phyloP scores from a whole-genome alignment of 257 asterid genomes.

The Agastache rugosa region DNA sequence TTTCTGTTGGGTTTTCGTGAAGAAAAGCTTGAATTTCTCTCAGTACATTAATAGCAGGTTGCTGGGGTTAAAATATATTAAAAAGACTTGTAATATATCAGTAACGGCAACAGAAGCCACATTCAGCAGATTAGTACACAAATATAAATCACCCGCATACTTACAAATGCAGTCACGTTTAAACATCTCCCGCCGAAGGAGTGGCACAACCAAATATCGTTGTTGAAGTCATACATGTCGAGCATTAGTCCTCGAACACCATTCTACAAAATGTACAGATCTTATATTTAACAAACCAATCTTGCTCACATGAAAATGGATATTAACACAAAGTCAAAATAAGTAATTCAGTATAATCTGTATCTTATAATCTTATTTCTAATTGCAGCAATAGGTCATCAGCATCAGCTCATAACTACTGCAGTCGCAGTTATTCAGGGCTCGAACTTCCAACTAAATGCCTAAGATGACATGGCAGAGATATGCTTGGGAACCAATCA shows the following conservation, averaged over 20 bases:
- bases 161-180: constrained; percentile 81
- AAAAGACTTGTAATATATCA: not conserved
- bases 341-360: constrained; percentile 5
- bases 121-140: not conserved
- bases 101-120: not conserved
- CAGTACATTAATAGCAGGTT: constrained; percentile 82
- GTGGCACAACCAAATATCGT: constrained; percentile 87
- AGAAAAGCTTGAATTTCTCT: constrained; percentile 72
- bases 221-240: constrained; percentile 82
- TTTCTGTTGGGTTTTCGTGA: constrained; percentile 60
- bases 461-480: not conserved
- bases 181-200: constrained; percentile 67
- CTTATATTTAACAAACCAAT: constrained; percentile 6
- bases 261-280: constrained; percentile 54
- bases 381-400: not conserved
- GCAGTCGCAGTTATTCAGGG: not conserved
- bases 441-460: not conserved
- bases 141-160: constrained; percentile 31
- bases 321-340: not conserved
- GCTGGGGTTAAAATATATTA: constrained; percentile 41
- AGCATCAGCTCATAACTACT: not conserved
- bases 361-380: not conserved
- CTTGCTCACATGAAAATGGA: not conserved
- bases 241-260: constrained; percentile 98
- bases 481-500: not conserved